Percentiles rank a stretch among this genome's conserved stretches.
Conservation (phyloP, 1,284 basidiomycete species). For the Cutaneotrichosporon sp. region DNA sequence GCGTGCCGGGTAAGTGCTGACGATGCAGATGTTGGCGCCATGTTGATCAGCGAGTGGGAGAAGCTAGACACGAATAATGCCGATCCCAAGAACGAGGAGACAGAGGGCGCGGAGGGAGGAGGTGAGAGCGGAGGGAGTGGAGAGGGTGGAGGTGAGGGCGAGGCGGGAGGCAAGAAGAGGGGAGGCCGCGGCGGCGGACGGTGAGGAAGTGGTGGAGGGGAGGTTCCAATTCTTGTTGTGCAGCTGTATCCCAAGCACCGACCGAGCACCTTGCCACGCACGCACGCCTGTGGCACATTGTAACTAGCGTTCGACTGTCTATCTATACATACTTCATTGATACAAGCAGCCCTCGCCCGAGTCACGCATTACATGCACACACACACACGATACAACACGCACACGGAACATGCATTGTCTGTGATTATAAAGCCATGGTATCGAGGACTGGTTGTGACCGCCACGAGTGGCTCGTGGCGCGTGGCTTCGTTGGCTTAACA, state of each 20-base stretch:
- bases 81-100: not conserved
- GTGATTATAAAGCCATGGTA: too few species aligned
- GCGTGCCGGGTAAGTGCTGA: not conserved
- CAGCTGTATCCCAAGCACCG: not conserved
- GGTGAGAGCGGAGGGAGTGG: not conserved
- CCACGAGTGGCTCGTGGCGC: too few species aligned
- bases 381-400: not conserved
- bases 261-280: too few species aligned
- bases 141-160: not conserved
- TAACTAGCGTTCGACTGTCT: too few species aligned
- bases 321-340: not conserved
- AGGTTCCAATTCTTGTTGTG: not conserved
- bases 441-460: too few species aligned
- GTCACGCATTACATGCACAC: not conserved
- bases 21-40: slow-evolving; percentile 58
- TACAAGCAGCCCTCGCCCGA: slow-evolving; percentile 2
- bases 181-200: not conserved
- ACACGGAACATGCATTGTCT: not conserved
- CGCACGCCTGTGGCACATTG: too few species aligned
- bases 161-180: not conserved
- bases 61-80: slow-evolving; percentile 28
- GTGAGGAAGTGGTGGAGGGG: not conserved
- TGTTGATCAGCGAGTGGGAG: slow-evolving; percentile 72
- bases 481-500: too few species aligned
- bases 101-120: not conserved